Conservation (phyloP, 2,329 filamentous ascomycete species). For the Colletotrichum spaethianum region DNA sequence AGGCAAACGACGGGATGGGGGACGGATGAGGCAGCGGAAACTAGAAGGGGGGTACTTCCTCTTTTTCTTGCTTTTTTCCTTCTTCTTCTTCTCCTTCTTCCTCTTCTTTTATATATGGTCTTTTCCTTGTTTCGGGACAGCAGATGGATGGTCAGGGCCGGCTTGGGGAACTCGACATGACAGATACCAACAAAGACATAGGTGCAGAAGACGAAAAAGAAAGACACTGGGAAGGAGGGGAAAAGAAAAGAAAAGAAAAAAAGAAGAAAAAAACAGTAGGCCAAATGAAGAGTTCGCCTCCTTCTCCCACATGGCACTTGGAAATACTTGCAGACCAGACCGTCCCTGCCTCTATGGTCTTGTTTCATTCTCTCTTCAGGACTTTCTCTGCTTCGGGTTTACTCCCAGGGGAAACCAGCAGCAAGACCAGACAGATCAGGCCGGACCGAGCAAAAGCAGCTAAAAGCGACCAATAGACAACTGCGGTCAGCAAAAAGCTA, state of each 20-base stretch:
- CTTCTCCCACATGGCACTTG: not conserved
- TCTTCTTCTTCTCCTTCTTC: too few relatives aligned
- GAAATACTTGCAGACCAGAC: not conserved
- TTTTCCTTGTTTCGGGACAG: constrained; percentile 19
- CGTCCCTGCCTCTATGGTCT: not conserved
- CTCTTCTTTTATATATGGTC: too few relatives aligned
- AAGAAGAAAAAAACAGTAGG: too few relatives aligned
- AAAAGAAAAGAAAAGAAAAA: not conserved
- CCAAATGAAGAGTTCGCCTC: not conserved
- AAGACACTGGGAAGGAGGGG: not conserved
- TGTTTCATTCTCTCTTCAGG: not conserved
- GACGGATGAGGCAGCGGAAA: constrained; percentile 18
- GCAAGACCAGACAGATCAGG: not conserved
- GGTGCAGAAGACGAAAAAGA: not conserved
- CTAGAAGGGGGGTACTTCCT: constrained; percentile 28
- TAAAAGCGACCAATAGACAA: not conserved
- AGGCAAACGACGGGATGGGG: constrained; percentile 22
- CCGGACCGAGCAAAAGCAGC: not conserved
- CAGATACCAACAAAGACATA: too few relatives aligned
- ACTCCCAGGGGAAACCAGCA: not conserved
- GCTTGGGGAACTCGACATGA: too few relatives aligned
- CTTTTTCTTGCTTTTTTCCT: too few relatives aligned
- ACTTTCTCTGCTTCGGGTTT: not conserved
- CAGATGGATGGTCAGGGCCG: too few relatives aligned
- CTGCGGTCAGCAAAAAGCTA: not conserved